Percentiles rank a stretch among this genome's conserved stretches.
phyloP scores from a whole-genome alignment of 192 early-diverging fungal genomes.

The Coemansia interrupta region DNA sequence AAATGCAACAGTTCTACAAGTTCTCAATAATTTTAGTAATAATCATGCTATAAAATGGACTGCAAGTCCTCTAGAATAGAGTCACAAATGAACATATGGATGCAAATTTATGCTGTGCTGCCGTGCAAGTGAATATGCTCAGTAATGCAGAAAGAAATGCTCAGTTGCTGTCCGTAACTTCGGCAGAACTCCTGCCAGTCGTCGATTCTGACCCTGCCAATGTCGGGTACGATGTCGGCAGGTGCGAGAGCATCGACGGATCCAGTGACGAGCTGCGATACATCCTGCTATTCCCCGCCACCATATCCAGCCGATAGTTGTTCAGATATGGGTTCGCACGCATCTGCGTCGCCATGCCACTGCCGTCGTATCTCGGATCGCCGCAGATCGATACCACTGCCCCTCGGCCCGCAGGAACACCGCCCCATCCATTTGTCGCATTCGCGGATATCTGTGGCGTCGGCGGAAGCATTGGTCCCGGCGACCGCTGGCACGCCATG shows the following conservation, averaged over 20 bases:
- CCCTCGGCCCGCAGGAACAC: not conserved
- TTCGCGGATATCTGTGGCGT: not conserved
- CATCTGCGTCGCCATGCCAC: not conserved
- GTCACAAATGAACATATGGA: too few species aligned
- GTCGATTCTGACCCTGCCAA: not conserved
- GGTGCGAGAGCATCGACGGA: conserved; percentile 31
- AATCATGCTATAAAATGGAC: too few species aligned
- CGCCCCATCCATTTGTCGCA: not conserved
- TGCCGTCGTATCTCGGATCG: not conserved
- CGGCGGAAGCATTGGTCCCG: not conserved
- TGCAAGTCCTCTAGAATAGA: too few species aligned
- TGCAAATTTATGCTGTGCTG: too few species aligned
- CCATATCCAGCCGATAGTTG: conserved; percentile 32
- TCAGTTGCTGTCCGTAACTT: conserved; percentile 1
- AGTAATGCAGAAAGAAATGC: not conserved
- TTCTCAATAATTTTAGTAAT: too few species aligned
- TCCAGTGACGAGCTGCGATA: conserved; percentile 45
- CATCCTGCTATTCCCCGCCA: not conserved
- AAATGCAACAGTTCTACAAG: too few species aligned
- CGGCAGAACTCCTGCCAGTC: conserved; percentile 3
- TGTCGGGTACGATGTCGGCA: conserved; percentile 42
- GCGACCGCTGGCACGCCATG: not conserved
- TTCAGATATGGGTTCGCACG: conserved; percentile 4
- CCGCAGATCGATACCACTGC: not conserved
- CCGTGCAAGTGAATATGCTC: too few species aligned